A percentile compares a stretch with the other conserved stretches of the same genome.
Conservation (phyloP, 352 stramenopile genomes). For the Phytophthora nicotianae region DNA sequence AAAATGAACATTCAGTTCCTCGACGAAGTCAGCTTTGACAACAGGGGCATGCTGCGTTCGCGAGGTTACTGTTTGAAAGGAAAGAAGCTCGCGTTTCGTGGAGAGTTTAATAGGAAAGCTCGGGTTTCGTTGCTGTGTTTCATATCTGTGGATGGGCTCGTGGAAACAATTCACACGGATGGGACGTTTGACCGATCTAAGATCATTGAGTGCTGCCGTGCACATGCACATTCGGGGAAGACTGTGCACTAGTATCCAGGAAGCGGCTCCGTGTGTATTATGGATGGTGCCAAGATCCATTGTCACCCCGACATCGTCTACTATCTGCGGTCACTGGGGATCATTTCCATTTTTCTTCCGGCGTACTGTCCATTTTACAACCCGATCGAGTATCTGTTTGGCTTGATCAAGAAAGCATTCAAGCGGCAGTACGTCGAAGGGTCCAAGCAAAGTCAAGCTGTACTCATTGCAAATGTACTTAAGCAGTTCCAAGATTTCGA, state of each 20-base stretch:
- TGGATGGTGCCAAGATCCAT: background rate
- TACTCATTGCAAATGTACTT: background rate
- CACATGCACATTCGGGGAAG: background rate
- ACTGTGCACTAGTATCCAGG: background rate
- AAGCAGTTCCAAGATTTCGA: background rate
- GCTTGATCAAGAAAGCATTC: background rate
- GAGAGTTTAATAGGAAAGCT: constrained; percentile 15
- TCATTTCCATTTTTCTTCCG: background rate
- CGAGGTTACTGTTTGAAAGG: constrained; percentile 10
- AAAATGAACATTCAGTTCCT: constrained; percentile 4
- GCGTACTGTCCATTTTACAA: background rate
- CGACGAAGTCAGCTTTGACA: constrained; percentile 12
- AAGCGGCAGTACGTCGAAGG: background rate
- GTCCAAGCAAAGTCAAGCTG: background rate
- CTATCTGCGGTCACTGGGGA: background rate
- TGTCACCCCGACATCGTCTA: background rate
- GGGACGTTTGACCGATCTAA: background rate
- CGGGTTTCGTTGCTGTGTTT: constrained; percentile 14
- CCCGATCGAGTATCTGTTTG: background rate
- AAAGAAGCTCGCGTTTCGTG: constrained; percentile 14
- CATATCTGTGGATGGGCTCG: background rate
- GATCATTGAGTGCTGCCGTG: background rate
- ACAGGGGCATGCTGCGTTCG: constrained; percentile 8
- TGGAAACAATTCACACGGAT: background rate
- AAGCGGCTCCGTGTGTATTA: background rate